phyloP scores from a whole-genome alignment of 2,329 filamentous ascomycete species.

The Calonectria pteridis region DNA sequence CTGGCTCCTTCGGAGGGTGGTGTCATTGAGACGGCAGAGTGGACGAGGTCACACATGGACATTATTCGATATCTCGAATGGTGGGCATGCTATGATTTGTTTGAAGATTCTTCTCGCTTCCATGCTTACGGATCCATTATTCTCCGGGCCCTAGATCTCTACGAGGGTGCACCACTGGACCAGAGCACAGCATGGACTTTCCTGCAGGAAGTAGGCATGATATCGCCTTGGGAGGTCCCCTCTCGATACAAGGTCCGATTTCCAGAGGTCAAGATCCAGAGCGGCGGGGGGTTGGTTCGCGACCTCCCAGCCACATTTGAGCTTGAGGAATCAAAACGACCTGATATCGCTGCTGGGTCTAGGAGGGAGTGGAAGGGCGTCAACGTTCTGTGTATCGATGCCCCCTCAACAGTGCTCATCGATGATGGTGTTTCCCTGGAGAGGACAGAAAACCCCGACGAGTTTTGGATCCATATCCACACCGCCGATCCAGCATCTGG shows the following conservation, averaged over 20 bases:
- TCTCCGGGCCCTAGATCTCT: constrained; percentile 71
- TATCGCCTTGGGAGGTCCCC: constrained; percentile 78
- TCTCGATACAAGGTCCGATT: constrained; percentile 71
- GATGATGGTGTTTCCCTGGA: constrained; percentile 85
- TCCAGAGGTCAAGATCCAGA: constrained; percentile 59
- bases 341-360: constrained; percentile 60
- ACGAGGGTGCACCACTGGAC: constrained; percentile 59
- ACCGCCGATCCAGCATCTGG: constrained; percentile 83
- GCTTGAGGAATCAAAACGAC: constrained; percentile 50
- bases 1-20: constrained; percentile 45
- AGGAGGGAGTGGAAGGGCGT: constrained; percentile 71
- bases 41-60: constrained; percentile 53
- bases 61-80: constrained; percentile 78
- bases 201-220: constrained; percentile 80
- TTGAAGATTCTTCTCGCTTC: constrained; percentile 64
- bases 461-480: constrained; percentile 84
- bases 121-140: constrained; percentile 74
- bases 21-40: constrained; percentile 38
- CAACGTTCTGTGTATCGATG: constrained; percentile 80
- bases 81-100: constrained; percentile 71
- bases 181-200: constrained; percentile 70
- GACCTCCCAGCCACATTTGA: constrained; percentile 47
- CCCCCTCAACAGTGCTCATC: constrained; percentile 74
- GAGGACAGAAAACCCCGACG: constrained; percentile 60
- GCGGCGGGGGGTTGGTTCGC: constrained; percentile 57